Base-by-base conservation (phyloP, 2,329 filamentous ascomycete genomes). In the Neonectria hederae region DNA sequence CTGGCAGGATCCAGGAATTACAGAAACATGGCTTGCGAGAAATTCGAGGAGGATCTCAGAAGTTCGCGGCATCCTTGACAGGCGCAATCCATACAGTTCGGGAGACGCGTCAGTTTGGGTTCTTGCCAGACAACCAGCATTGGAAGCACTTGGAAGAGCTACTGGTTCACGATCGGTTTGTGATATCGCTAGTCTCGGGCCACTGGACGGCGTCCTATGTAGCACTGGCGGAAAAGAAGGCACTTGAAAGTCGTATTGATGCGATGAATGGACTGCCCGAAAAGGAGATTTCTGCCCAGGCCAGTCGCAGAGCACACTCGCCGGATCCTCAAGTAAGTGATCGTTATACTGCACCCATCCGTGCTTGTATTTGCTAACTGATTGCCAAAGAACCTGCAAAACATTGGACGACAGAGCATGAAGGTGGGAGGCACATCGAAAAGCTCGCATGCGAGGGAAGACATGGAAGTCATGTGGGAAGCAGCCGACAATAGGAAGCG, bases 261-360 rank as follows among this genome's bases (percentile, higher is more conserved):
- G 63, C 59, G 7, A 69, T 79, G 42, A 68, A 74, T 46, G 63
- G 56, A 19, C 59, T 79, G 5, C 43, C 71, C 0, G 68, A 73
- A n/a, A 42, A 35, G 1, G 70, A 76, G 3, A 77, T 80, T 48
- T 28, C 56, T 19, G 55, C 62, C 1, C 69, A 72, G 17, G 68
- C 76, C 32, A 57, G 48, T 14, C 56, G 69, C 14, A 66, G 64
- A 59, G 38, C 62, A 26, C 69, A 55, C 40, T 59, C 64, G 7
- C 67, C 72, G 17, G 76, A 80, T 45, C 76, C 75, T 43, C 67
- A 75, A 63, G 78, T 80, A 80, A 67, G 78, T 72, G 22, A 57
- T 32, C 54, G 21, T 6, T 45, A 32, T 19, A 40, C 22, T 30
- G 13, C n/a, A 19, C 8, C 13, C 22, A 17, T 35, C 17, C 2